Conservation (phyloP, 768 basidiomycete genomes). For the Tulasnella sp. region DNA sequence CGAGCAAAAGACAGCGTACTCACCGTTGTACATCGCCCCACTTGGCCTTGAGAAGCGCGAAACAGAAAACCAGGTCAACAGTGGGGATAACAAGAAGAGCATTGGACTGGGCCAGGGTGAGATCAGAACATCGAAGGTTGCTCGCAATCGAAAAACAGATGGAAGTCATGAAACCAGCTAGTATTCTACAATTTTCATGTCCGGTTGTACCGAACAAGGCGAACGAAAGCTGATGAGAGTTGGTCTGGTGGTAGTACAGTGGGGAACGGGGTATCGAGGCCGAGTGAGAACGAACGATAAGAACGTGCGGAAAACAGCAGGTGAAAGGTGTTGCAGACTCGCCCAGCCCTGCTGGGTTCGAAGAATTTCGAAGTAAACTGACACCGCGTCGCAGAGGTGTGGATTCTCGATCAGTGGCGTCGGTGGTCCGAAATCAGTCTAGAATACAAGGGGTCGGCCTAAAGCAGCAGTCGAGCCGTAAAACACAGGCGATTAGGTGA, state of each 20-base stretch:
- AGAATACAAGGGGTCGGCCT: background rate
- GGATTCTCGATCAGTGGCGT: too few species aligned
- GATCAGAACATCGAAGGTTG: slow-evolving; percentile 6
- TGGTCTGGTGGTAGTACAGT: too few species aligned
- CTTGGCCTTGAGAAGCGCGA: background rate
- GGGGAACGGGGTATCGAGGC: background rate
- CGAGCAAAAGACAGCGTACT: background rate
- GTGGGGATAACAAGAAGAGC: background rate
- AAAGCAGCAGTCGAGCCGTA: background rate
- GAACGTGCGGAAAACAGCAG: background rate
- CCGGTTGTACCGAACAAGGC: too few species aligned
- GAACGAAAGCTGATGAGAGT: too few species aligned
- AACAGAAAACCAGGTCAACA: background rate
- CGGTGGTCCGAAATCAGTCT: background rate
- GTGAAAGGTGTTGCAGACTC: background rate
- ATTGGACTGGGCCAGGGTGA: background rate
- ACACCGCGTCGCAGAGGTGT: too few species aligned
- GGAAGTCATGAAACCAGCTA: slow-evolving; percentile 3
- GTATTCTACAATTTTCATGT: too few species aligned
- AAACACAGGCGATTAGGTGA: too few species aligned
- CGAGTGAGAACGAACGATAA: background rate
- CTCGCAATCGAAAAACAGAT: slow-evolving; percentile 6
- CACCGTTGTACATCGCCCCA: background rate
- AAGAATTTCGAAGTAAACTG: too few species aligned
- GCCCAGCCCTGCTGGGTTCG: too few species aligned